These are phyloP conservation scores for Pistacia vera DNA, from an alignment of 345 rosid species.

Conservation along the genomic window DNA sequence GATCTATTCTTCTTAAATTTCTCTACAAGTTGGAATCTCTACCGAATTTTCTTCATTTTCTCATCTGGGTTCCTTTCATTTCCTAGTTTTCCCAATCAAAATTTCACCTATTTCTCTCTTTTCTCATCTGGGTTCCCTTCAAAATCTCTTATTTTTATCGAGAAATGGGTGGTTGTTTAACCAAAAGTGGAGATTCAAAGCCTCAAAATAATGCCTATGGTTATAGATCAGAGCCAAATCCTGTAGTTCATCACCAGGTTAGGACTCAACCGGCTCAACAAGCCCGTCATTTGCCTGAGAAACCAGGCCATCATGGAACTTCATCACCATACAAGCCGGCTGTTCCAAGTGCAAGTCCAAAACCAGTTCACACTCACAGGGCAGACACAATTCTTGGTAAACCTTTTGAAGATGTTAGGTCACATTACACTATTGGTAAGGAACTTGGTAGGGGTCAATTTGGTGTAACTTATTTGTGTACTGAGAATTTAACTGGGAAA, in stretches of 20 bases:
- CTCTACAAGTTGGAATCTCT: constrained; percentile 18
- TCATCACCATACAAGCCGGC: constrained; percentile 43
- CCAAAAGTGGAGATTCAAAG: constrained; percentile 38
- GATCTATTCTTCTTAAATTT: not conserved
- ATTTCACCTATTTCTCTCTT: not conserved
- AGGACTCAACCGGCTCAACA: constrained; percentile 26
- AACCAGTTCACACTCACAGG: constrained; percentile 35
- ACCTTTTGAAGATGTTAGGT: constrained; percentile 70
- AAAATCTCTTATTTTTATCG: not conserved
- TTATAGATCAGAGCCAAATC: constrained; percentile 37
- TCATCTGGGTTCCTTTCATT: constrained; percentile 14
- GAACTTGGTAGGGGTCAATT: constrained; percentile 92
- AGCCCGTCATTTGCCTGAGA: constrained; percentile 29
- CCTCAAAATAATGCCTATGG: constrained; percentile 39
- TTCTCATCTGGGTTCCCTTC: constrained; percentile 3
- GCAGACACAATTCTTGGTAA: constrained; percentile 68
- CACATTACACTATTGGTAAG: constrained; percentile 62
- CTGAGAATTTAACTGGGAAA: constrained; percentile 68
- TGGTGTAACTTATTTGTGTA: constrained; percentile 82
- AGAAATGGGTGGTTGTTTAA: constrained; percentile 62
- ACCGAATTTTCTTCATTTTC: not conserved
- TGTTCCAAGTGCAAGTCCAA: constrained; percentile 37
- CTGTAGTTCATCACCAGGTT: constrained; percentile 30
- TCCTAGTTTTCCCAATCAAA: not conserved
- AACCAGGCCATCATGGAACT: constrained; percentile 11